Percentiles rank a stretch among this genome's conserved stretches.
Evolutionary conservation across 129 eudicot genomes (phyloP).

Genomic region (Helianthus tuberosus): DNA sequence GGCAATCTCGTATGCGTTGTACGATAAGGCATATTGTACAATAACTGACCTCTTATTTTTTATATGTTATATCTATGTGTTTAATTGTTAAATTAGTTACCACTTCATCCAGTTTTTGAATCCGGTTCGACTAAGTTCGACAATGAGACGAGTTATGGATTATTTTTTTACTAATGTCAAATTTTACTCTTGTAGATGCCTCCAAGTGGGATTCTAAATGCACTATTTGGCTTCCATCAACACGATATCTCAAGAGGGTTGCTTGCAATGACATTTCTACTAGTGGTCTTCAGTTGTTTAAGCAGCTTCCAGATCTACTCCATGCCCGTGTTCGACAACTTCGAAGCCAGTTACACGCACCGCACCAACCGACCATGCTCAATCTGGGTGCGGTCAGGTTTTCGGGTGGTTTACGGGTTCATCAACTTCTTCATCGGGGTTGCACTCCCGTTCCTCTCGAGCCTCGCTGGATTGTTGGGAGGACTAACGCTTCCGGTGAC

Average conservation of each 20-base stretch:
- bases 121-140: too few species aligned
- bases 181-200: slow-evolving; percentile 60
- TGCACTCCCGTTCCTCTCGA: slow-evolving; percentile 76
- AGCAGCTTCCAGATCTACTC: slow-evolving; percentile 91
- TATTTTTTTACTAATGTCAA: background rate
- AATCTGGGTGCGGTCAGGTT: slow-evolving; percentile 78
- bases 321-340: slow-evolving; percentile 88
- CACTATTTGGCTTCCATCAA: slow-evolving; percentile 67
- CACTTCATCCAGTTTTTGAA: too few species aligned
- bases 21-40: too few species aligned
- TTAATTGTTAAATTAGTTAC: too few species aligned
- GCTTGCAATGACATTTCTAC: slow-evolving; percentile 68
- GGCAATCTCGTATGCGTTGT: too few species aligned
- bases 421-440: slow-evolving; percentile 67
- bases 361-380: slow-evolving; percentile 81
- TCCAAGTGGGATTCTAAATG: slow-evolving; percentile 76
- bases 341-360: slow-evolving; percentile 83
- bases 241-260: slow-evolving; percentile 72
- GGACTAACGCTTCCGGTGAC: slow-evolving; percentile 85
- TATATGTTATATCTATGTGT: too few species aligned
- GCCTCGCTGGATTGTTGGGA: slow-evolving; percentile 82
- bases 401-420: slow-evolving; percentile 70
- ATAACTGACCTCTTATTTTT: too few species aligned
- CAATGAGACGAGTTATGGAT: background rate
- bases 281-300: slow-evolving; percentile 79